Base-by-base conservation (phyloP, 202 grass and related monocot genomes). In the Zoysia matrella region DNA sequence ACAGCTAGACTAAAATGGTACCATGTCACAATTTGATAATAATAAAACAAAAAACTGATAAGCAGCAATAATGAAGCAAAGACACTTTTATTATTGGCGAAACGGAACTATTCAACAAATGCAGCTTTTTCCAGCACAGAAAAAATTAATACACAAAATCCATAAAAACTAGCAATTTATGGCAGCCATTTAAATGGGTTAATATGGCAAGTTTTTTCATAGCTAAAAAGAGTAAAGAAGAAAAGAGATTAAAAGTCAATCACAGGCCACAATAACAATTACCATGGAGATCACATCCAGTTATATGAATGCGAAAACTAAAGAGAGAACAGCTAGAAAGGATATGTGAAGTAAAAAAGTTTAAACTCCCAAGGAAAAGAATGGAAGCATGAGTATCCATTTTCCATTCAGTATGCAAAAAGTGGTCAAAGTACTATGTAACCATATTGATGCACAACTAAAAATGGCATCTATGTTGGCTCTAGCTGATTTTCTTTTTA, bases 1-100 rank as follows among this genome's bases (percentile, higher is more conserved):
- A 84, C 13, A 79, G 65, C 3, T 80, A 62, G 36, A 54, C 13
- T 40, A 62, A 79, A 83, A 58, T 8, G 56, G n/a, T 7, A 58
- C 4, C 52, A 55, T 55, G 52, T 1, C 52, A 55, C 12, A 55
- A 55, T 13, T 13, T 55, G 52, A 12, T 13, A 13, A 53, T 54
- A 14, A 54, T 54, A 54, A 54, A 15, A 56, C 12, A 55, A 14
- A 56, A n/a, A 56, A 56, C 13, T 56, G 13, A n/a, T 3, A 56
- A 56, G 53, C 13, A 56, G 14, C n/a, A 15, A 5, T 3, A n/a
- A 56, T n/a, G 4, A 56, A n/a, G 6, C 4, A 56, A 52, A 56
- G 13, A 14, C 13, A 56, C 52, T n/a, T 56, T 56, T 56, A 56
- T 15, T 56, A 14, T 56, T 56, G 13, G 53, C 4, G 13, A 56